Evolutionary conservation across 1,284 basidiomycete genomes (phyloP).

Genomic region (Neonothopanus nambi): DNA sequence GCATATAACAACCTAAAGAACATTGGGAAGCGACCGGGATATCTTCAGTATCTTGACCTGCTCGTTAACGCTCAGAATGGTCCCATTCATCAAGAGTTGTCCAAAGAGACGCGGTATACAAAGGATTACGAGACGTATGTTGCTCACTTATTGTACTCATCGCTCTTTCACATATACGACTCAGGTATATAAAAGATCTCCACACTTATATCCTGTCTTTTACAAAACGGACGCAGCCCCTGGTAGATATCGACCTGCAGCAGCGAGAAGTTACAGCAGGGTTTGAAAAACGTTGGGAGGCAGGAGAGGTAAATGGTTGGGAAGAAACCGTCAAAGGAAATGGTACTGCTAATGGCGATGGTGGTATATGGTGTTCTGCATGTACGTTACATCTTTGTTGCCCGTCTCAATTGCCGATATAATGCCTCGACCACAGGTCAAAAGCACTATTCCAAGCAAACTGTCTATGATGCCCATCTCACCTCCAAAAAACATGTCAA

Average conservation of each 20-base stretch:
- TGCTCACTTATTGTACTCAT: constrained; percentile 1
- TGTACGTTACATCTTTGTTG: constrained; percentile 59
- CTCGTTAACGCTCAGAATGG: constrained; percentile 60
- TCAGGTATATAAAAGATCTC: constrained; percentile 80
- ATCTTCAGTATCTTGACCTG: constrained; percentile 90
- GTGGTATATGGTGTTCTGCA: constrained; percentile 92
- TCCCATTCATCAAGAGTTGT: constrained; percentile 70
- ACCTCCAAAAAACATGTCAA: constrained; percentile 95
- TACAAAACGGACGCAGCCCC: constrained; percentile 83
- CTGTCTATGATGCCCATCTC: constrained; percentile 96
- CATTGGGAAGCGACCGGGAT: constrained; percentile 77
- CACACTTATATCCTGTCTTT: constrained; percentile 88
- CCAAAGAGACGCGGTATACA: constrained; percentile 68
- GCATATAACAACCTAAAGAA: constrained; percentile 90
- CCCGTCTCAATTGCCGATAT: constrained; percentile 12
- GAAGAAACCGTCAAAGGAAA: constrained; percentile 46
- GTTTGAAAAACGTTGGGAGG: constrained; percentile 84
- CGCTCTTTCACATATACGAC: constrained; percentile 17
- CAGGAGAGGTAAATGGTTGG: constrained; percentile 76
- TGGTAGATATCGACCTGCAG: constrained; percentile 78
- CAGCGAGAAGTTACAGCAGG: constrained; percentile 64
- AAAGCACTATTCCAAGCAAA: constrained; percentile 94
- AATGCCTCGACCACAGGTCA: constrained; percentile 57
- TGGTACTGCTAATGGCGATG: constrained; percentile 37
- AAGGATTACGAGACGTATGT: constrained; percentile 82